A percentile compares a stretch with the other conserved stretches of the same genome.
Conservation (phyloP, 371 early-diverging fungal genomes). For the Apophysomyces ossiformis region DNA sequence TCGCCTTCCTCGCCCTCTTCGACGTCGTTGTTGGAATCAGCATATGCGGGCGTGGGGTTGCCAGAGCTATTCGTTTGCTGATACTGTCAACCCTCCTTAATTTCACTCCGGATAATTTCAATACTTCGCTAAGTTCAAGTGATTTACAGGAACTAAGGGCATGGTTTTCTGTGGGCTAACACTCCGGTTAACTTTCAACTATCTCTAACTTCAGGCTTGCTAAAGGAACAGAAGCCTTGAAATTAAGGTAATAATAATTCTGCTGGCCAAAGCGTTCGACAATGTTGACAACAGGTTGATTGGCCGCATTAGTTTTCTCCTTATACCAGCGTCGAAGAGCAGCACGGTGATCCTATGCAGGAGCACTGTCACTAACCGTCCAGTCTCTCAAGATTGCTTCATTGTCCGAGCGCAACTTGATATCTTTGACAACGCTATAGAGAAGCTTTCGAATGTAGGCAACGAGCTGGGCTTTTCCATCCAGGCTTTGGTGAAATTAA, state of each 20-base stretch:
- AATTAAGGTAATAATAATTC: neutral
- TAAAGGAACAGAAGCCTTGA: too few species aligned
- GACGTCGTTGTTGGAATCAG: neutral
- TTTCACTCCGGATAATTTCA: too few species aligned
- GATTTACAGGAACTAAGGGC: too few species aligned
- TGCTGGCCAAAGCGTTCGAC: neutral
- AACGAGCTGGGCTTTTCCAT: neutral
- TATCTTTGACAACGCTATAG: neutral
- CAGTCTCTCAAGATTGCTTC: neutral
- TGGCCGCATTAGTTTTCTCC: neutral
- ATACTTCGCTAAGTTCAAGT: too few species aligned
- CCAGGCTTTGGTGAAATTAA: neutral
- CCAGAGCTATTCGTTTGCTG: neutral
- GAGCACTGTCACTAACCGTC: neutral
- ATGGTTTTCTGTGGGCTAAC: too few species aligned
- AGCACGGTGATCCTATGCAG: neutral
- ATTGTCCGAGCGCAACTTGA: neutral
- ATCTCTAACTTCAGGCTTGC: too few species aligned
- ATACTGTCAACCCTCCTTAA: too few species aligned
- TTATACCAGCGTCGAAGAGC: neutral
- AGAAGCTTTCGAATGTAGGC: neutral
- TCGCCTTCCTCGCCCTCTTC: neutral
- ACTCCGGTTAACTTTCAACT: too few species aligned
- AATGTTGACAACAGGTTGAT: neutral
- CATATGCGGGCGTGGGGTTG: neutral